These are phyloP conservation scores for Sphaerulina musiva DNA, from an alignment of 2,329 filamentous ascomycete genomes.

Conservation along the genomic window DNA sequence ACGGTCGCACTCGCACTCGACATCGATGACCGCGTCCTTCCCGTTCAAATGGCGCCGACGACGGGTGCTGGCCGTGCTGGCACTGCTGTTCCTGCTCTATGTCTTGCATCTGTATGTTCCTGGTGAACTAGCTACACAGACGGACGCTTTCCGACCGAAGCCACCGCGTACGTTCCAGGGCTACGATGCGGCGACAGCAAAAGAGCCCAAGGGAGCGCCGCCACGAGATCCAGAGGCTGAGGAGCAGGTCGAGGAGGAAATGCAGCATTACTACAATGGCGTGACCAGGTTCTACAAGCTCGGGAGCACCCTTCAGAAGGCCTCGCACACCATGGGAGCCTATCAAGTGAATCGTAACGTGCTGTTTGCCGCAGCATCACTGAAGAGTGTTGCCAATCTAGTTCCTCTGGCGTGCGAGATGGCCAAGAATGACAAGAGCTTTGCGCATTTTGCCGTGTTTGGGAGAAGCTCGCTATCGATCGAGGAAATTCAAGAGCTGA, in stretches of 20 bases:
- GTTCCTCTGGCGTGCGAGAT: conserved; percentile 84
- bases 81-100: conserved; percentile 7
- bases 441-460: conserved; percentile 76
- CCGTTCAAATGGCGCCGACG: conserved; percentile 43
- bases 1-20: conserved; percentile 7
- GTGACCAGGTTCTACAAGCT: conserved; percentile 63
- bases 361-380: conserved; percentile 68
- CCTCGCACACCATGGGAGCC: conserved; percentile 49
- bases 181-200: conserved; percentile 11
- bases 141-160: conserved; percentile 1
- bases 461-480: conserved; percentile 65
- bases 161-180: conserved; percentile 7
- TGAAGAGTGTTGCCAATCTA: conserved; percentile 65
- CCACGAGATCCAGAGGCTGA: conserved; percentile 18
- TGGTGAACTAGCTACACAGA: background rate
- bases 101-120: conserved; percentile 8
- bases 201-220: conserved; percentile 23
- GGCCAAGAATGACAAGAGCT: conserved; percentile 60
- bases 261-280: conserved; percentile 56
- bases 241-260: conserved; percentile 14
- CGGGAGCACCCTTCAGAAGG: conserved; percentile 55
- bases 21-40: conserved; percentile 15
- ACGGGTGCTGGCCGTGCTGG: conserved; percentile 35
- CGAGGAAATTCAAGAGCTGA: conserved; percentile 64
- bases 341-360: conserved; percentile 59